Conservation (phyloP, 2,329 filamentous ascomycete genomes). For the Dactylellina haptotyla region DNA sequence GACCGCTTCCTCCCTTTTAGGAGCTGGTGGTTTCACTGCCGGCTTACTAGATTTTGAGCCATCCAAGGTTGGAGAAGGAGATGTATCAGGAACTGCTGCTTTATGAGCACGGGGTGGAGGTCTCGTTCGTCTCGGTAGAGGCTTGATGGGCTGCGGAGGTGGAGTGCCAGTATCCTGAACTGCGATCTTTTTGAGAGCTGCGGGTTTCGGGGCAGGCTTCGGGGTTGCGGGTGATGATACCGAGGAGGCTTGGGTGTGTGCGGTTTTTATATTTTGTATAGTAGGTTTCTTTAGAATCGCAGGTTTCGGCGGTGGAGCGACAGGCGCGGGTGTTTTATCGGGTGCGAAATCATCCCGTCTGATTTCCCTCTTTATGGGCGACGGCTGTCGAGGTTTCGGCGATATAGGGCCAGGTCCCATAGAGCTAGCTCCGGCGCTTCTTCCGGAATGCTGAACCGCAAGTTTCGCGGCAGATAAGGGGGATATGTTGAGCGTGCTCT, state of each 20-base stretch:
- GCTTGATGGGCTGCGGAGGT: conserved; percentile 46
- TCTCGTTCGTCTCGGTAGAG: conserved; percentile 24
- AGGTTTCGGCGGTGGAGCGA: conserved; percentile 41
- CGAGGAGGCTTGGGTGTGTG: conserved; percentile 8
- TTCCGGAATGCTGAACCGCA: conserved; percentile 51
- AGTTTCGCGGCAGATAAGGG: conserved; percentile 47
- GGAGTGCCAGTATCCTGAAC: conserved; percentile 44
- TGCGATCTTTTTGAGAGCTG: conserved; percentile 16
- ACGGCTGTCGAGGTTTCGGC: conserved; percentile 45
- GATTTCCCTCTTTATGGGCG: conserved; percentile 45
- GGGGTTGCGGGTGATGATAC: background rate
- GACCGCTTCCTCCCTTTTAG: conserved; percentile 9
- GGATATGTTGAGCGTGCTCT: conserved; percentile 45
- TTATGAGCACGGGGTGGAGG: conserved; percentile 18
- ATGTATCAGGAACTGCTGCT: conserved; percentile 13
- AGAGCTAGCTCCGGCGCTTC: conserved; percentile 30
- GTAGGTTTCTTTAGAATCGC: conserved; percentile 40
- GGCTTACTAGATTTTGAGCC: conserved; percentile 16
- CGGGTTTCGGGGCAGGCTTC: conserved; percentile 37
- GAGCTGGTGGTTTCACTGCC: background rate
- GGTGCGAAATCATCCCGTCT: conserved; percentile 22
- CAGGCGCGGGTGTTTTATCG: background rate
- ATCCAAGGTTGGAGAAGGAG: conserved; percentile 9
- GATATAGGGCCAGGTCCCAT: conserved; percentile 7
- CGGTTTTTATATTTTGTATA: conserved; percentile 36